Percentiles rank a stretch among this genome's conserved stretches.
Conservation (phyloP, 768 basidiomycete species). For the Tylopilus felleus region DNA sequence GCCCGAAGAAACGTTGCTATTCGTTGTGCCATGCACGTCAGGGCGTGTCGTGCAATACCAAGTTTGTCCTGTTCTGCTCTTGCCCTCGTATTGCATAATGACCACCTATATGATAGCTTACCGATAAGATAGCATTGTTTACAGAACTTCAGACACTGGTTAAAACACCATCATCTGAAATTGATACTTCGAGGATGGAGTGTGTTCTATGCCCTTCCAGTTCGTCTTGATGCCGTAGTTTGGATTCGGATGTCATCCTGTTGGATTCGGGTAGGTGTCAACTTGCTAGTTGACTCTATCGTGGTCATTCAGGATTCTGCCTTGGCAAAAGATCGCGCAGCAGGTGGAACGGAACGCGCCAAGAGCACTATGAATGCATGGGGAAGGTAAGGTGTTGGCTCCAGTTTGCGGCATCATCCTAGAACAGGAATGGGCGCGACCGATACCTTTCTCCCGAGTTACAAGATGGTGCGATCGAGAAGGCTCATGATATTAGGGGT, state of each 20-base stretch:
- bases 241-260: neutral
- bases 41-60: constrained; percentile 71
- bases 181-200: constrained; percentile 12
- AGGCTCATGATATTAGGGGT: no score
- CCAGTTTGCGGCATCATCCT: no score
- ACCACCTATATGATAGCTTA: constrained; percentile 32
- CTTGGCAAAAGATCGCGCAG: no score
- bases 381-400: no score
- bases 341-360: no score
- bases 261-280: no score
- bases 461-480: no score
- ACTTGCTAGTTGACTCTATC: no score
- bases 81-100: neutral
- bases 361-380: no score
- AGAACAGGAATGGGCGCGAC: no score
- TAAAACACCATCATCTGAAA: constrained; percentile 13
- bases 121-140: constrained; percentile 45
- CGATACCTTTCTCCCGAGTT: no score
- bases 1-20: constrained; percentile 61
- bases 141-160: constrained; percentile 31
- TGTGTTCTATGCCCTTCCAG: neutral
- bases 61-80: constrained; percentile 36
- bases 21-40: constrained; percentile 73
- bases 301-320: no score
- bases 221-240: neutral